A percentile compares a stretch with the other conserved stretches of the same genome.
These are phyloP conservation scores for Kwoniella heveanensis DNA, from an alignment of 768 basidiomycete species.

Conservation along the genomic window DNA sequence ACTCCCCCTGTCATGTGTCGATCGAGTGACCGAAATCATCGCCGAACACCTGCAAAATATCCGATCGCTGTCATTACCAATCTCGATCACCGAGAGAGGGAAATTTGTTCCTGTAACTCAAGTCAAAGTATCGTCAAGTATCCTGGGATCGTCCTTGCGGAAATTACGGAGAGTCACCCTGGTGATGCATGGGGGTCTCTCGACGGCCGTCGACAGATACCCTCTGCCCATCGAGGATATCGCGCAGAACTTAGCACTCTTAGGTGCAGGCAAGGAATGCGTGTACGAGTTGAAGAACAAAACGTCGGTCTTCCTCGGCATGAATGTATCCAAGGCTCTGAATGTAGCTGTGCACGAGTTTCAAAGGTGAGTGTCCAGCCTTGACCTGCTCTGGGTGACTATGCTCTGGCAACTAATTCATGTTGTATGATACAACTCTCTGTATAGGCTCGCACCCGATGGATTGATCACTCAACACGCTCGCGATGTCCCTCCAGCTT, in stretches of 20 bases:
- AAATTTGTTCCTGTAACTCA: constrained; percentile 5
- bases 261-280: constrained; percentile 2
- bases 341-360: constrained; percentile 7
- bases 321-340: constrained; percentile 12
- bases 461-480: constrained; percentile 1
- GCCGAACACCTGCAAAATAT: constrained; percentile 3
- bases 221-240: constrained; percentile 14
- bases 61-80: not conserved
- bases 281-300: constrained; percentile 15
- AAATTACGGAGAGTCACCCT: not conserved
- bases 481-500: constrained; percentile 5
- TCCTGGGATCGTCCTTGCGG: not conserved
- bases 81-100: not conserved
- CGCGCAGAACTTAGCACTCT: constrained; percentile 11
- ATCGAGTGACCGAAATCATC: not conserved
- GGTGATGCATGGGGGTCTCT: not conserved
- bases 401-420: too few relatives aligned
- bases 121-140: not conserved
- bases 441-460: not conserved
- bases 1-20: not conserved
- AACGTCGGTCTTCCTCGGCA: constrained; percentile 7
- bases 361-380: constrained; percentile 10
- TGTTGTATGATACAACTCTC: not conserved
- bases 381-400: too few relatives aligned
- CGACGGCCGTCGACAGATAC: not conserved